Percentiles rank a stretch among this genome's conserved stretches.
Evolutionary conservation across 164 flowering plant species (phyloP).

Genomic region (Vitis cinerea): DNA sequence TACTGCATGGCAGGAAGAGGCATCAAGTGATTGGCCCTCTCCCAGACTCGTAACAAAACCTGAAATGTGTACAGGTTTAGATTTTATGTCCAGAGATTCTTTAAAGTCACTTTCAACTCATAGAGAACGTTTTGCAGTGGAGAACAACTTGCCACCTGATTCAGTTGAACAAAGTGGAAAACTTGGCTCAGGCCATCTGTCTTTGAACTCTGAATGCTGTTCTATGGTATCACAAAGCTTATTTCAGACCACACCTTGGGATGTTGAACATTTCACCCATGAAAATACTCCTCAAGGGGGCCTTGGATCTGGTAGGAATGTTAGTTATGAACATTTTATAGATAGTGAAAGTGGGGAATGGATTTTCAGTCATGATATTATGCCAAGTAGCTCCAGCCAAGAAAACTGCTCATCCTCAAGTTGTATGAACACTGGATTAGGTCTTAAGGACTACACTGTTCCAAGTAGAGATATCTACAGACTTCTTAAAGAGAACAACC

Average conservation of each 20-base stretch:
- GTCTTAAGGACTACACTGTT: conserved; percentile 15
- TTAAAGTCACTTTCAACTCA: conserved; percentile 14
- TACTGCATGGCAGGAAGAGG: conserved; percentile 17
- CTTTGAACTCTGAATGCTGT: conserved; percentile 21
- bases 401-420: conserved; percentile 22
- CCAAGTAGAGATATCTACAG: conserved; percentile 13
- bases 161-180: conserved; percentile 10
- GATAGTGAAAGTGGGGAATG: conserved; percentile 22
- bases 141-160: conserved; percentile 16
- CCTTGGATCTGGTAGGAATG: conserved; percentile 14
- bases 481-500: conserved; percentile 9
- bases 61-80: conserved; percentile 17
- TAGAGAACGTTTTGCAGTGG: conserved; percentile 20
- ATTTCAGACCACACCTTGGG: conserved; percentile 14
- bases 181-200: conserved; percentile 14
- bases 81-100: conserved; percentile 20
- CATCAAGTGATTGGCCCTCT: conserved; percentile 17
- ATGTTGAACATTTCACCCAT: conserved; percentile 15
- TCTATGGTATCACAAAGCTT: conserved; percentile 20
- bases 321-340: conserved; percentile 13
- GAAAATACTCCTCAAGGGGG: conserved; percentile 20
- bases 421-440: conserved; percentile 14
- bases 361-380: conserved; percentile 18
- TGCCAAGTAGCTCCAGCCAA: conserved; percentile 16
- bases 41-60: conserved; percentile 10